Evolutionary conservation across 1,284 basidiomycete species (phyloP).

Genomic region (Takashimella tepidaria): DNA sequence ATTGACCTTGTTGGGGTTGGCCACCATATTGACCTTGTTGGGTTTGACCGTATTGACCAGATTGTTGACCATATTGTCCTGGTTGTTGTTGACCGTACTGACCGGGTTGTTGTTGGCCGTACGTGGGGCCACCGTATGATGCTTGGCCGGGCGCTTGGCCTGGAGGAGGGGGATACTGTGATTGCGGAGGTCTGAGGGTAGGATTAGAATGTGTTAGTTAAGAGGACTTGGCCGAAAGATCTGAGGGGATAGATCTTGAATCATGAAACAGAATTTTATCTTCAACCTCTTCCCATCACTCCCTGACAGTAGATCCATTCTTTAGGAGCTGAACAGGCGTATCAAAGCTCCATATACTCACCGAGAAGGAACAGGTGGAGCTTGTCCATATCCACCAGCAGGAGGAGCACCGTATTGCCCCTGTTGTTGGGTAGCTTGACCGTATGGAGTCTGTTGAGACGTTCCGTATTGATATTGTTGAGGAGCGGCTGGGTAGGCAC

Average conservation of each 20-base stretch:
- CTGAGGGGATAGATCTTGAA: too few species aligned
- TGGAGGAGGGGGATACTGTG: neutral
- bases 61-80: constrained; percentile 8
- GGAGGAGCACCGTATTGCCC: neutral
- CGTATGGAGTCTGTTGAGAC: neutral
- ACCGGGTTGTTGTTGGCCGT: neutral
- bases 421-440: neutral
- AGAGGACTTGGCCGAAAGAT: too few species aligned
- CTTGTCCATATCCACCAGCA: neutral
- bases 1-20: constrained; percentile 6
- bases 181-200: too few species aligned
- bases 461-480: neutral
- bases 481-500: too few species aligned
- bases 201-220: too few species aligned
- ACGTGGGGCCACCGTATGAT: constrained; percentile 2
- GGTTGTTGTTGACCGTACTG: neutral
- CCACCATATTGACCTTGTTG: neutral
- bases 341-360: too few species aligned
- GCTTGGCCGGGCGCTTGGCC: neutral
- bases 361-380: neutral
- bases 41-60: neutral
- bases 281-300: too few species aligned
- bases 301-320: too few species aligned
- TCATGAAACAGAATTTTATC: too few species aligned
- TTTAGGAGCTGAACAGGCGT: too few species aligned